Base-by-base conservation (phyloP, 192 early-diverging fungal species). In the Mortierella claussenii region DNA sequence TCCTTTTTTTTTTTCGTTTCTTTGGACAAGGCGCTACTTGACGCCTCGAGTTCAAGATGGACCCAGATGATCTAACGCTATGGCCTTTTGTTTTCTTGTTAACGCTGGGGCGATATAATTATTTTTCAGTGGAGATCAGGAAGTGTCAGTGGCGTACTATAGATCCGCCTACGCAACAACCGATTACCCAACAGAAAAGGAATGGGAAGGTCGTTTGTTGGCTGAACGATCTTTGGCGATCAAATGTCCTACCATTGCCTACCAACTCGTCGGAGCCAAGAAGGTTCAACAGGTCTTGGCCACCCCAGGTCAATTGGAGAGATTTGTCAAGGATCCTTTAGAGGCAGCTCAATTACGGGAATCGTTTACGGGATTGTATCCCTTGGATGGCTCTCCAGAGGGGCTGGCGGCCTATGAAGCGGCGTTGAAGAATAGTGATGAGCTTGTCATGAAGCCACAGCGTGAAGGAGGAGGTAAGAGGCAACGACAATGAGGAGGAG, bases 251-350 rank as follows among this genome's bases (percentile, higher is more conserved):
- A 93, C 85, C 30, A 82, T 93, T 21, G 91, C 94, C 3, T 96
- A 97, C 55, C 97, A 99, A 54, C 78, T 99, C 24, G 91, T 91
- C 8, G 97, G 97, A n/a, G 86, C 93, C 40, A 99, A 99, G 78
- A 99, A 99, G 66, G 87, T 97, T 10, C 97, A 99, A 71, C 96
- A 99, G 71, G 91, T 97, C 10, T 75, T 99, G 23, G 90, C 96
- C 0, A 70, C 83, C 6, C 89, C 95, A 1, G 92, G 92, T 26
- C 76, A 90, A 36, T 69, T 99, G 11, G 96, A 99, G 70, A 85
- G 88, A 78, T 96, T 90, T 75, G 78, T 84, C 13, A 65, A 76
- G 42, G 82, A 89, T 74, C 54, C 65, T 5, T 58, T 66, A 12
- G 74, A 74, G 0, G 89, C 85, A 1, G 65, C 59, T 2, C 70